Conservation (phyloP, 73 alveolate species). For the Symbiodinium natans region DNA sequence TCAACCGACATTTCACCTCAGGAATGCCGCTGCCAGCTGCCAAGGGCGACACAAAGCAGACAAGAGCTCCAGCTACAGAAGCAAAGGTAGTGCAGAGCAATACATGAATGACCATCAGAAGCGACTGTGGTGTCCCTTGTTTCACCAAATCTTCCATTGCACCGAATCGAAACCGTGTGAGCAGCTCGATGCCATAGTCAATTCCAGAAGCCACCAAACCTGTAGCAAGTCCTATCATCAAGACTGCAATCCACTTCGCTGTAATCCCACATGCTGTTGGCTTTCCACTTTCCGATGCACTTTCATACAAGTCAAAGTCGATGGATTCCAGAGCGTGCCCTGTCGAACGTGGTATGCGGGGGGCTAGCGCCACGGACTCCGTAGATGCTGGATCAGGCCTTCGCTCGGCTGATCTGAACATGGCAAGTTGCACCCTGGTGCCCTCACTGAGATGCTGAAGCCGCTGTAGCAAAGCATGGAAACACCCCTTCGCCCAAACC, state of each 20-base stretch:
- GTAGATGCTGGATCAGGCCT: too few relatives aligned
- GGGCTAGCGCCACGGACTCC: too few relatives aligned
- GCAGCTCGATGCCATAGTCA: slow-evolving; percentile 58
- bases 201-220: slow-evolving; percentile 70
- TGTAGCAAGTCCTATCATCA: slow-evolving; percentile 15
- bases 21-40: slow-evolving; percentile 94
- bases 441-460: too few relatives aligned
- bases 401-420: too few relatives aligned
- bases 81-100: slow-evolving; percentile 25
- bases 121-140: not conserved
- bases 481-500: too few relatives aligned
- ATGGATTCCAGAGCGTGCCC: slow-evolving; percentile 28
- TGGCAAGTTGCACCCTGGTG: too few relatives aligned
- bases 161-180: slow-evolving; percentile 33
- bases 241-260: slow-evolving; percentile 11
- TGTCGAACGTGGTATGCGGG: too few relatives aligned
- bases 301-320: slow-evolving; percentile 74
- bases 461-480: too few relatives aligned
- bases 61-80: slow-evolving; percentile 17
- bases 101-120: slow-evolving; percentile 2
- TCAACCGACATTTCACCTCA: slow-evolving; percentile 80
- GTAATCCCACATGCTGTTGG: not conserved
- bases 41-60: slow-evolving; percentile 68
- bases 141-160: not conserved
- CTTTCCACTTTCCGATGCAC: not conserved